These are phyloP conservation scores for Prunus salicina DNA, from an alignment of 306 rosid species.

Conservation along the genomic window DNA sequence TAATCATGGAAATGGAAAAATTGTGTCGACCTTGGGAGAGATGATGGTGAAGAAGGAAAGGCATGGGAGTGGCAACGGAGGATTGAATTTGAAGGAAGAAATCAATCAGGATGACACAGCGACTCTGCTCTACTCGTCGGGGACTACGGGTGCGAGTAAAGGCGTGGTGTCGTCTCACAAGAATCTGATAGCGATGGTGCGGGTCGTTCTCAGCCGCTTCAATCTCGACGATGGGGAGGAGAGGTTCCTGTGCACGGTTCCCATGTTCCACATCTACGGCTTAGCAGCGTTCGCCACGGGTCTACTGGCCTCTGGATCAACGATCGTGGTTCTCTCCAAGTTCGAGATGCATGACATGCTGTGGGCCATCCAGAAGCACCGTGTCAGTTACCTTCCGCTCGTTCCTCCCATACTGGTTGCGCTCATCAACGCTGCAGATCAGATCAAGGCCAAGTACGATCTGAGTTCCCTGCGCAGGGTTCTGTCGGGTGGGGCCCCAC, in stretches of 20 bases:
- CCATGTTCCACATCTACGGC: slow-evolving; percentile 95
- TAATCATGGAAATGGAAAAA: not conserved
- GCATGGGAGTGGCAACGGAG: not conserved
- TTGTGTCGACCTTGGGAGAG: slow-evolving; percentile 27
- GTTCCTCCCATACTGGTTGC: slow-evolving; percentile 88
- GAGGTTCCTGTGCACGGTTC: slow-evolving; percentile 77
- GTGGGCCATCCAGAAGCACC: slow-evolving; percentile 44
- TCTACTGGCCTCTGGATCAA: slow-evolving; percentile 58
- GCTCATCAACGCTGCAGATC: slow-evolving; percentile 57
- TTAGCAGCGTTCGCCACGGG: slow-evolving; percentile 63
- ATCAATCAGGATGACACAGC: slow-evolving; percentile 78
- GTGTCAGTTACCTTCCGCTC: slow-evolving; percentile 62
- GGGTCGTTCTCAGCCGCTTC: slow-evolving; percentile 48
- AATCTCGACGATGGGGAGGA: slow-evolving; percentile 23
- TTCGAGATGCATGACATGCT: slow-evolving; percentile 85
- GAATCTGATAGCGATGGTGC: slow-evolving; percentile 66
- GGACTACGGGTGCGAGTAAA: slow-evolving; percentile 89
- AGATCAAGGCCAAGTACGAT: slow-evolving; percentile 58
- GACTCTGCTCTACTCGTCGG: slow-evolving; percentile 77
- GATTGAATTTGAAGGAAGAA: slow-evolving; percentile 32
- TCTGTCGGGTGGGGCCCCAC: slow-evolving; percentile 83
- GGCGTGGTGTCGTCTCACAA: slow-evolving; percentile 85
- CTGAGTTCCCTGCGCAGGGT: slow-evolving; percentile 53
- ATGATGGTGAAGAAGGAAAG: slow-evolving; percentile 51
- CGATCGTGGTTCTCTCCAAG: slow-evolving; percentile 66